Evolutionary conservation across 1,139 yeast species (phyloP).

Genomic region (Kazachstania sp.): DNA sequence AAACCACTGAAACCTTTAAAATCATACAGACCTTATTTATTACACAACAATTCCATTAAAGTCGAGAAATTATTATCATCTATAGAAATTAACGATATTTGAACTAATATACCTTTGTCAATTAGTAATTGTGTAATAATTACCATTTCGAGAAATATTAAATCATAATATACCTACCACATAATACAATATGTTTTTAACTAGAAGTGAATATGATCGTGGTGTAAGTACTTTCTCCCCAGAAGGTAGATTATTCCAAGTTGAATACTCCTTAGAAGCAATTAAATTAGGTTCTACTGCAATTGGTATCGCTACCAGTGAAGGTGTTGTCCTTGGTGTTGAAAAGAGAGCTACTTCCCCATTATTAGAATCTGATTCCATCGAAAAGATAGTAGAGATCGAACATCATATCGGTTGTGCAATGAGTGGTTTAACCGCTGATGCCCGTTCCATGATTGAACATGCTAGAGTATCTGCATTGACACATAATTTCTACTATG

Average conservation of each 20-base stretch:
- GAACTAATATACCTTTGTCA: background rate
- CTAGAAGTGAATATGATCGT: slow-evolving; percentile 98
- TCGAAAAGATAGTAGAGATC: slow-evolving; percentile 92
- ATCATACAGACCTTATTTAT: background rate
- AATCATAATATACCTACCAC: background rate
- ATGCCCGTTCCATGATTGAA: slow-evolving; percentile 96
- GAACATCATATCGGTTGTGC: slow-evolving; percentile 96
- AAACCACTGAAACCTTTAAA: background rate
- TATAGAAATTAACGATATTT: too few species aligned
- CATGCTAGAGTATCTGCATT: slow-evolving; percentile 92
- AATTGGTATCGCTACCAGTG: slow-evolving; percentile 92
- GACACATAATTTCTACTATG: slow-evolving; percentile 82
- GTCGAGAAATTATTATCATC: too few species aligned
- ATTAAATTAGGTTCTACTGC: slow-evolving; percentile 93
- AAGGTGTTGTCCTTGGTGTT: slow-evolving; percentile 93
- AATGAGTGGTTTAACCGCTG: slow-evolving; percentile 97
- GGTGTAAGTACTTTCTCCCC: slow-evolving; percentile 98
- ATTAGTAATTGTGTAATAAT: too few species aligned
- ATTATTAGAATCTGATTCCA: slow-evolving; percentile 80
- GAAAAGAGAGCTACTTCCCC: slow-evolving; percentile 96
- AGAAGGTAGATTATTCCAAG: slow-evolving; percentile 97
- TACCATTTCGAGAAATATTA: background rate
- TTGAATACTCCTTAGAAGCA: slow-evolving; percentile 95
- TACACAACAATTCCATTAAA: too few species aligned
- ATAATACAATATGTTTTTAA: slow-evolving; percentile 70